Base-by-base conservation (phyloP, 495 filamentous ascomycete species). In the Parmelia sp. region DNA sequence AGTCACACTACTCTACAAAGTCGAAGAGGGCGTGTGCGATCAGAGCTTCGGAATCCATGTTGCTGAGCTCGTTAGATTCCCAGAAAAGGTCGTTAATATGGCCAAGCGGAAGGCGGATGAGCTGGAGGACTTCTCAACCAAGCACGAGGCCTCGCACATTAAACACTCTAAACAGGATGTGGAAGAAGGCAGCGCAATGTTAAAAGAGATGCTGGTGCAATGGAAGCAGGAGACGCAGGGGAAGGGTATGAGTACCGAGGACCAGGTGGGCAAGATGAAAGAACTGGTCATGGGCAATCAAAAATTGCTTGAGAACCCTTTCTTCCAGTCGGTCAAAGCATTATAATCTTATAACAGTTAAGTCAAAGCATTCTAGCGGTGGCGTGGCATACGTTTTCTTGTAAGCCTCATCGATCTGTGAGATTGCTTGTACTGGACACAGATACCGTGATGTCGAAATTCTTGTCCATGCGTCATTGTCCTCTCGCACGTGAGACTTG, bases 31-130 rank as follows among this genome's bases (percentile, higher is more conserved):
- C 44, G 87, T 97, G 68, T 96, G 91, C 77, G 94, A 99, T 73
- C 94, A 98, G 74, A 90, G 86, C 44, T 98, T 98, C 75, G 94
- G 94, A 69, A 98, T 98, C 72, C 94, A 98, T 74, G 94, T 99
- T 17, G 94, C 94, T 14, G 94, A 99, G 77, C 84, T 99, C 1
- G 94, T 99, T 12, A 84, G 92, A n/a, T 99, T 99, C 80, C 94
- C 94, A 4, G 85, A 89, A 60, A 99, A 97, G 76, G 94, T 99
- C 8, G 89, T 99, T 61, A 91, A 91, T 69, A 99, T 97, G 94
- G 94, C 94, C 33, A 96, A 95, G 77, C 85, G 94, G 65, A 97
- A 97, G 77, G 94, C 94, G 2, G 94, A 96, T 73, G 94, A 99
- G 80, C 80, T 99, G 23, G 94, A 99, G 74, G 94, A 98, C 73